A percentile compares a stretch with the other conserved stretches of the same genome.
Evolutionary conservation across 345 rosid genomes (phyloP).

Genomic region (Brassica juncea): DNA sequence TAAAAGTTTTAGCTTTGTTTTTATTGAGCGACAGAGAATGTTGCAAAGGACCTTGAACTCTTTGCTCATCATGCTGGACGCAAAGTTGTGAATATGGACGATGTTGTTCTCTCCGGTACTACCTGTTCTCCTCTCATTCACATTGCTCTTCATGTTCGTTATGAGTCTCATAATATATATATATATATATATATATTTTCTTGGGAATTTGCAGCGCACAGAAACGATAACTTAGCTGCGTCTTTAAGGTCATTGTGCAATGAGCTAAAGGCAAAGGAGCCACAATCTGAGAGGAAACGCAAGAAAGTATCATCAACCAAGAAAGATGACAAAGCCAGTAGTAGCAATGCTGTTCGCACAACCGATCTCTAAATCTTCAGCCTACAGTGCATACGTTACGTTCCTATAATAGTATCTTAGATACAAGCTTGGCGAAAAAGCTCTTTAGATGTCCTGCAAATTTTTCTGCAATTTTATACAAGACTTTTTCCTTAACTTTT

Average conservation of each 20-base stretch:
- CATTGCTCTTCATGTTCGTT: background rate
- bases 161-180: conserved; percentile 29
- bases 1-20: background rate
- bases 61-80: conserved; percentile 95
- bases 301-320: conserved; percentile 52
- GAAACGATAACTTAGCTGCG: conserved; percentile 65
- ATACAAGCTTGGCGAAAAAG: background rate
- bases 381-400: background rate
- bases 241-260: conserved; percentile 61
- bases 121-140: background rate
- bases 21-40: conserved; percentile 52
- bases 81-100: conserved; percentile 78
- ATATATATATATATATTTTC: background rate
- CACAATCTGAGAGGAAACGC: conserved; percentile 69
- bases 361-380: conserved; percentile 30
- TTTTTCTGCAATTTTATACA: background rate
- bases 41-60: conserved; percentile 77
- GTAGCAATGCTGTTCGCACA: conserved; percentile 39
- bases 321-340: conserved; percentile 47
- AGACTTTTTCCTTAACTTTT: background rate
- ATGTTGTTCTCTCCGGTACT: conserved; percentile 79
- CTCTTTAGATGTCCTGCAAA: background rate
- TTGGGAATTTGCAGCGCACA: conserved; percentile 56
- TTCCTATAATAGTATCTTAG: background rate
- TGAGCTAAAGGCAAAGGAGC: conserved; percentile 71